Evolutionary conservation across 176 grass and related monocot genomes (phyloP), one percentile per base, ranked within the genome.

Genomic region (Pontederia paniculata): DNA sequence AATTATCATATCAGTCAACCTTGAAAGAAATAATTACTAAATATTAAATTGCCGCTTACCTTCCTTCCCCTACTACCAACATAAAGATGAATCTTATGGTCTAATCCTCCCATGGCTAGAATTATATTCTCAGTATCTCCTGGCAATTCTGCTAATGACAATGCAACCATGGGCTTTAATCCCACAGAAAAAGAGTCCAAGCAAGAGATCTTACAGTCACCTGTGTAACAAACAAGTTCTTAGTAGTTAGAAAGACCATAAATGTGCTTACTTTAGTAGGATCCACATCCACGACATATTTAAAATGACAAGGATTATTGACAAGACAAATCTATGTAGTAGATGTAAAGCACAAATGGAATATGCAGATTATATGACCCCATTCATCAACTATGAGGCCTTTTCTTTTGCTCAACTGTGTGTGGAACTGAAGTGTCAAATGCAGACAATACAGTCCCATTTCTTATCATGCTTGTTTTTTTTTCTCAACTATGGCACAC

Each of bases 91-190:
- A 98, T 70, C 73, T 98, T 98, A 65, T 88, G 74, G 66, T 98
- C 86, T 77, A 98, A 75, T 21, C 93, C 93, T 17, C 83, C 93
- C 83, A 98, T 98, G 56, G 93, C 93, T 75, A 98, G 84, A 82
- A 98, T 73, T 57, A 82, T 55, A 79, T 53, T 10, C 12, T 48
- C 62, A 69, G 52, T 74, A 55, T 74, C 68, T 48, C 61, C 74
- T 4, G 86, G 86, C 70, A 98, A 43, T 10, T 68, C 70, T 10
- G 80, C 76, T 77, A 98, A 72, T 37, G 86, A 91, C 74, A 98
- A 81, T 72, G 83, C 77, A 82, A 98, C 93, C 93, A 98, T 91
- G 60, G 93, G 93, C 54, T 98, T 98, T 58, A 17, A 69, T 51
- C 93, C 86, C 72, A 98, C 19, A 0, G 72, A 84, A 16, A 98